Base-by-base conservation (phyloP, 225 moss, liverwort and hornwort genomes). In the Takakia lepidozioides region DNA sequence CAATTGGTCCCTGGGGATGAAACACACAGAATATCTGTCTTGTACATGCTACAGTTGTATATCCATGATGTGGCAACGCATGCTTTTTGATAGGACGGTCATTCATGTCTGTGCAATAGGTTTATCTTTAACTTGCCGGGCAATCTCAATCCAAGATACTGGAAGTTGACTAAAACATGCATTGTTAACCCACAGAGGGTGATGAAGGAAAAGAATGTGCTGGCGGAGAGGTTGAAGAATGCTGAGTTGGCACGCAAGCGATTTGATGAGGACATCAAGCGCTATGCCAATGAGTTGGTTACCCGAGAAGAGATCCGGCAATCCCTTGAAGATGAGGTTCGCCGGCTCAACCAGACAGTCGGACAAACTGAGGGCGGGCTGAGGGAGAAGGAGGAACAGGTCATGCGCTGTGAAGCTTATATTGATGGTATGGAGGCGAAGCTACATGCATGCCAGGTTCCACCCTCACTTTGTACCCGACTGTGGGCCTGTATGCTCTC, bases 381-480 rank as follows among this genome's bases (percentile, higher is more conserved):
- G 20, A 78, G 98, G 54, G 98, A 99, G 62, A 99, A 99, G 63
- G 98, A 99, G 69, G 91, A 91, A 62, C 98, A 99, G 68, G 87
- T 99, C 29, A 85, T 99, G 85, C 85, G 98, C 35, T 99, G 98
- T 56, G 98, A 91, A 79, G 87, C 91, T 21, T 99, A 99, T 42
- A 99, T 99, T 44, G 98, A 99, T 63, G 87, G 98, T 42, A 91
- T 99, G 91, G 98, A 99, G 76, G 81, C 98, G 26, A 99, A 91
- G 67, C 51, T 91, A 60, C 98, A 99, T 76, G 85, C 87, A 49
- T 99, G 91, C 65, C 98, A 98, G 95, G 95, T 98, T 56, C 26
- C 26, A 43, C 21, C 43, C 43, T 21, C 43, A 6, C 32, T 32
- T 32, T n/a, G n/a, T n/a, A n/a, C n/a, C n/a, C n/a, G n/a, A n/a